Base-by-base conservation (phyloP, 2,329 filamentous ascomycete species). In the Hypoxylon sp. region DNA sequence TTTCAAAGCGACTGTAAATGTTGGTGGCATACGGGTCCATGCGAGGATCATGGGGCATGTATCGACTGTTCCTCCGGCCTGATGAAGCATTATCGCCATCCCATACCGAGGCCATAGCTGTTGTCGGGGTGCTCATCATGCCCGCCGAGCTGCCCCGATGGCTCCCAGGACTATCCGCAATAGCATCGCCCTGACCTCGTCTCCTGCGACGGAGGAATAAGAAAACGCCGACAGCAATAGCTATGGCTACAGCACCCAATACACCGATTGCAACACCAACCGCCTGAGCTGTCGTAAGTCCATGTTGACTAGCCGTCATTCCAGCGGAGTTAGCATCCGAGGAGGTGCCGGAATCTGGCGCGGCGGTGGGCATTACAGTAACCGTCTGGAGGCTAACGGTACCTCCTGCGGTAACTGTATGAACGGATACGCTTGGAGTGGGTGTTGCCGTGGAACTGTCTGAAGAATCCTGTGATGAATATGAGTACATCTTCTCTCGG, bases 41-140 rank as follows among this genome's bases (percentile, higher is more conserved):
- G 49, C 89, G 84, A 33, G 89, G 89, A 74, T 91, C 89, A 60
- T 90, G 85, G 7, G 87, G 86, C 82, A 87, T 85, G 59, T 90
- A 77, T 49, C 82, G 81, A 76, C 85, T 86, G 69, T 83, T 87
- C 62, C 85, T 84, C 63, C 86, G 84, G 44, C 83, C 81, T 6
- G 80, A 81, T 2, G 82, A 82, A 13, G 72, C 74, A 50, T 77
- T 76, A 58, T 81, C 79, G 14, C 73, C 77, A 27, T 82, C 81
- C 79, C 79, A 82, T 31, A 78, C 72, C 1, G 78, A 79, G 13
- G 76, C 78, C 82, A 86, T 84, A 35, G 85, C 82, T 22, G 79
- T 79, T 44, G 81, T 83, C 4, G 83, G 80, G 2, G 81, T 82
- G 59, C 80, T 77, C 73, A 82, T 81, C 72, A 85, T 82, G 42